Evolutionary conservation across 148 eudicot species (phyloP), one percentile per base, ranked within the genome.

Genomic region (Camellia japonica): DNA sequence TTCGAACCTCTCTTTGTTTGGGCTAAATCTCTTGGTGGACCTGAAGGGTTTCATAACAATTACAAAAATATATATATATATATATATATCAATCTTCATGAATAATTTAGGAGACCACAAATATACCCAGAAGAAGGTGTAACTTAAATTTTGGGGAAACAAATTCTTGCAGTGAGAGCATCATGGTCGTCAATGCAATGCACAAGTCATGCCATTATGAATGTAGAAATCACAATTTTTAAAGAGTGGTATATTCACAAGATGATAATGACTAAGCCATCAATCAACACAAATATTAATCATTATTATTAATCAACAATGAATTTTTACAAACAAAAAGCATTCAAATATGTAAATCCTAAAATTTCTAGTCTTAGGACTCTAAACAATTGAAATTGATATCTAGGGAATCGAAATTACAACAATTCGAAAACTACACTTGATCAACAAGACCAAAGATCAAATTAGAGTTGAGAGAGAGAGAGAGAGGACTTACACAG

Each of bases 21-120:
- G 82, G 19, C 99, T 98, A 90, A 96, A 94, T 65, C 91, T 85
- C 88, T 92, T 96, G 61, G 97, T 96, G 65, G 99, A 96, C 87
- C 99, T 96, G 80, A 42, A 74, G 38, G 60, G 58, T 75, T 20
- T 46, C 64, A n/a, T 41, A 73, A 51, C 6, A 42, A 2, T 44
- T 71, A 23, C 70, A 68, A 44, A 0, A 16, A 46, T 16, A n/a
- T 9, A 30, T 0, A 30, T 47, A 46, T 16, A n/a, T 9, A 30
- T 0, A 30, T 47, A 1, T 18, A 69, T 47, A 14, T 7, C 47
- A 55, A 12, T 30, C 38, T 30, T 51, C 9, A 30, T 30, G 38
- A 30, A 30, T 49, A 49, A 49, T 49, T 49, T 49, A 49, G 5
- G 52, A 49, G 52, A 49, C 52, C 52, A 49, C 52, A 49, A 49